These are phyloP conservation scores for Cladosporium sphaerospermum DNA, from an alignment of 2,329 filamentous ascomycete genomes.

Conservation along the genomic window DNA sequence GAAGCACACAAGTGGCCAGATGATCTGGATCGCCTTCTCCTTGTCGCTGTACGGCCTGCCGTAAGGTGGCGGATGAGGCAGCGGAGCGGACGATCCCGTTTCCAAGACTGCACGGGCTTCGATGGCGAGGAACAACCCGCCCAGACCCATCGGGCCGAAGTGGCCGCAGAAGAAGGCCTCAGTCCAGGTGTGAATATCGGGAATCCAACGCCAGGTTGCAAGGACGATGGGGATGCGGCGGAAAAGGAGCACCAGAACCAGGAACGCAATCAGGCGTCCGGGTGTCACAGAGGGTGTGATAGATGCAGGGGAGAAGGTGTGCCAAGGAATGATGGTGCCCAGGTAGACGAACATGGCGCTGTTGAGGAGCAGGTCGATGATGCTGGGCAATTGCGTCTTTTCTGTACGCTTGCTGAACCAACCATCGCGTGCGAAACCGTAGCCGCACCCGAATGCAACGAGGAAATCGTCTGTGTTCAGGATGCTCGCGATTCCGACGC, in stretches of 20 bases:
- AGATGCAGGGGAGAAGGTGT: constrained; percentile 33
- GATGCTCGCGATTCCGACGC: constrained; percentile 45
- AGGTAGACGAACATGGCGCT: constrained; percentile 52
- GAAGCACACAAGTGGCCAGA: constrained; percentile 52
- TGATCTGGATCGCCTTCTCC: constrained; percentile 37
- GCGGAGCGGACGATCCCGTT: constrained; percentile 40
- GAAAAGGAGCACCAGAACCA: constrained; percentile 46
- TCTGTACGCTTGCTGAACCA: constrained; percentile 46
- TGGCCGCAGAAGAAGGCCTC: constrained; percentile 52
- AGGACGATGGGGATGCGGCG: constrained; percentile 49
- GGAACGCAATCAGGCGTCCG: constrained; percentile 39
- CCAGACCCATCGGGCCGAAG: constrained; percentile 54
- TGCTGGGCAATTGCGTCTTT: constrained; percentile 41
- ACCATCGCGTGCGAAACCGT: constrained; percentile 49
- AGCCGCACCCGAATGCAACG: constrained; percentile 50
- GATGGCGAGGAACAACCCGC: constrained; percentile 51
- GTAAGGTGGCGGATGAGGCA: constrained; percentile 38
- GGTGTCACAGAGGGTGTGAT: constrained; percentile 37
- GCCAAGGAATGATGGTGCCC: constrained; percentile 50
- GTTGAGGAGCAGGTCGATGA: constrained; percentile 53
- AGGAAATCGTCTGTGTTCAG: constrained; percentile 52
- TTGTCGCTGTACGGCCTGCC: constrained; percentile 28
- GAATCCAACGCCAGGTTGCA: constrained; percentile 42
- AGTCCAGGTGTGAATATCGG: constrained; percentile 43
- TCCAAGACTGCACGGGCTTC: constrained; percentile 50